Evolutionary conservation across 169 alveolate genomes (phyloP), one percentile per base, ranked within the genome.

Genomic region (Plasmodium coatneyi): DNA sequence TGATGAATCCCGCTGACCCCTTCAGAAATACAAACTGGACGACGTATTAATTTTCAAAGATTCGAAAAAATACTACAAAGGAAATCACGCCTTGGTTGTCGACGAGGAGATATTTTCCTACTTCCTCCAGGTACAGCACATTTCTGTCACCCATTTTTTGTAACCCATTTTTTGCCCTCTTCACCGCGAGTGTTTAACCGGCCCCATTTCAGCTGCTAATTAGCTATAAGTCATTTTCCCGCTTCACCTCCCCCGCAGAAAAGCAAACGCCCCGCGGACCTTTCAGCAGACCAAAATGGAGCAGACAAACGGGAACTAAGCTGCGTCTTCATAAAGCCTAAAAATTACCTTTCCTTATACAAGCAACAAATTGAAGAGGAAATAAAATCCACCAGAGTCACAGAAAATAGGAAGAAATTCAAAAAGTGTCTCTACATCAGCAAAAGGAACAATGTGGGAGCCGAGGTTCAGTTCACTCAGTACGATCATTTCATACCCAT

Each of bases 301-400:
- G 34, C 30, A 16, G 76, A 87, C 39, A 76, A 78, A 19, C 76
- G 30, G 16, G 81, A 87, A 25, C 54, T 87, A 39, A 87, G 74
- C 32, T 87, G 93, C 71, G 82, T 87, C 80, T 87, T 87, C 74
- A 71, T 87, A 78, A 56, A 78, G 52, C 93, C 93, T 14, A 36
- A 79, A 36, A 60, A 78, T 30, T 87, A 87, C 36, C 22, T 78
- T 41, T 87, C 93, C 34, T 66, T 41, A 34, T 72, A 87, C 71
- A 82, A 49, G 74, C 82, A 87, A 78, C 83, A 78, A 56, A 87
- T 87, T 56, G 82, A 80, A 87, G 60, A 87, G 30, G 93, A 87
- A 74, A 87, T 87, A 78, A 54, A 19, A 14, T 32, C 71, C 25
- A 87, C 84, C 22, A 78, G 71, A 28, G 60, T 66, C 30, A 71